phyloP scores from a whole-genome alignment of 345 rosid species.

The Melaleuca quinquenervia region DNA sequence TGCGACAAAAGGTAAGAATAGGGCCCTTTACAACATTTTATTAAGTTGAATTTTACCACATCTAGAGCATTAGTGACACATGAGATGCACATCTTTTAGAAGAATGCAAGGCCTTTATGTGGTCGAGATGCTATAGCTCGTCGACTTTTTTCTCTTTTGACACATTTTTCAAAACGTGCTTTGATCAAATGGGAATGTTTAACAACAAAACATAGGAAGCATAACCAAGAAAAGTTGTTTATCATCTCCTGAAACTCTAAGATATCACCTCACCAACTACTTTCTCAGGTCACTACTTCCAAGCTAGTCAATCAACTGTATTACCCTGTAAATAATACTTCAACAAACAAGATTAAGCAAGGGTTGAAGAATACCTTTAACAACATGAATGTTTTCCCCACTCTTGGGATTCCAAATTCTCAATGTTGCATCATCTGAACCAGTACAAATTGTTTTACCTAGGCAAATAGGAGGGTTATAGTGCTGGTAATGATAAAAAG shows the following conservation, averaged over 20 bases:
- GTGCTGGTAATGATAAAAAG: neutral
- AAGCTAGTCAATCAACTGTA: neutral
- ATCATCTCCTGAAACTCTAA: neutral
- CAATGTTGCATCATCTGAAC: constrained; percentile 85
- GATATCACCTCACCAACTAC: neutral
- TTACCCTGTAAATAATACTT: neutral
- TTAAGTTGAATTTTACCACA: neutral
- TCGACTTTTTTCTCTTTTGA: neutral
- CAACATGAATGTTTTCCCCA: constrained; percentile 59
- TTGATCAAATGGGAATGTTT: neutral
- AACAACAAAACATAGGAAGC: neutral
- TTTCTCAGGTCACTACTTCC: neutral
- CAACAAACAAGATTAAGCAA: neutral
- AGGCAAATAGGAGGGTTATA: neutral
- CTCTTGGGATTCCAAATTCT: constrained; percentile 86
- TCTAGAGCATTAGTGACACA: neutral
- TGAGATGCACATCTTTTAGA: neutral
- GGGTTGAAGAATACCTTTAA: constrained; percentile 37
- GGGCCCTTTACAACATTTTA: neutral
- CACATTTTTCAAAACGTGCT: neutral
- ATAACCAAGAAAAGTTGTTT: neutral
- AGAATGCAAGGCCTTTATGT: neutral
- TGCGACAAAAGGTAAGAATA: neutral
- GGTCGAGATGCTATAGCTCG: neutral
- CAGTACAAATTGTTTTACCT: constrained; percentile 89